A percentile compares a stretch with the other conserved stretches of the same genome.
Evolutionary conservation across 2,329 filamentous ascomycete species (phyloP).

Genomic region (Aspergillus tamarii): DNA sequence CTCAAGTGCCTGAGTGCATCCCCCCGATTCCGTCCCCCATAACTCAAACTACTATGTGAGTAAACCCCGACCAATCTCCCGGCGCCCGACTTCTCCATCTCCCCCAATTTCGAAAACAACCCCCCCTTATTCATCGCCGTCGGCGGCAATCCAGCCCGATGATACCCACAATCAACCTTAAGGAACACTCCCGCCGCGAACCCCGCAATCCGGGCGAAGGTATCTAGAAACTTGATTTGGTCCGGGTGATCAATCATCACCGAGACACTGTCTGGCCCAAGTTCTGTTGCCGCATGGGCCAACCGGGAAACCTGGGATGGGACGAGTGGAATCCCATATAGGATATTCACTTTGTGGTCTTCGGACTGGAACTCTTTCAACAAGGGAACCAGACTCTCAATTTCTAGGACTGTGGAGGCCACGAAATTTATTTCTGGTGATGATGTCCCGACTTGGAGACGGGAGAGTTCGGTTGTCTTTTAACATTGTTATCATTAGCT

Average conservation of each 20-base stretch:
- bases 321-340: constrained; percentile 73
- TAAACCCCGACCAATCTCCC: constrained; percentile 67
- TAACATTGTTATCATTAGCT: neutral
- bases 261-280: constrained; percentile 62
- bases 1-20: constrained; percentile 64
- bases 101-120: constrained; percentile 31
- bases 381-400: constrained; percentile 66
- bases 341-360: constrained; percentile 64
- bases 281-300: constrained; percentile 55
- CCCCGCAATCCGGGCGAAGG: constrained; percentile 49
- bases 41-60: constrained; percentile 73
- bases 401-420: constrained; percentile 74
- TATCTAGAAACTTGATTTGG: constrained; percentile 58
- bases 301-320: constrained; percentile 65
- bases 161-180: constrained; percentile 75
- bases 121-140: constrained; percentile 45
- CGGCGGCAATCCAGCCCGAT: constrained; percentile 68
- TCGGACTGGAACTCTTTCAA: constrained; percentile 60
- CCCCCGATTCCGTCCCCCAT: constrained; percentile 57
- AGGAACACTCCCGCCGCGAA: constrained; percentile 62
- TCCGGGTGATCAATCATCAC: constrained; percentile 71
- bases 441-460: constrained; percentile 68
- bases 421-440: constrained; percentile 62
- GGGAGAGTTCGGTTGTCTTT: constrained; percentile 69
- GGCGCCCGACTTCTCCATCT: constrained; percentile 29